Conservation (phyloP, 805 yeast species). For the Dipodascus albidus region DNA sequence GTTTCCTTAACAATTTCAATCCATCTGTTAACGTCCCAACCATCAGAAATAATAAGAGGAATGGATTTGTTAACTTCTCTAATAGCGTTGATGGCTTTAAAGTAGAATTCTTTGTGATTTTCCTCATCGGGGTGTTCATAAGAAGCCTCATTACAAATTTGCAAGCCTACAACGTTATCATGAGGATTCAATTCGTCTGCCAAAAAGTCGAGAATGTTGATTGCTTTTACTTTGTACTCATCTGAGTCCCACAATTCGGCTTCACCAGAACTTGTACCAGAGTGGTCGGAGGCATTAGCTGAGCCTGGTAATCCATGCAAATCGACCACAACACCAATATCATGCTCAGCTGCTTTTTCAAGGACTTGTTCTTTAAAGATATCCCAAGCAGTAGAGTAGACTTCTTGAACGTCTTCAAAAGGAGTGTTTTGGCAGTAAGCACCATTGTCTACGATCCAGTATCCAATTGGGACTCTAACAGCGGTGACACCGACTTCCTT, state of each 20-base stretch:
- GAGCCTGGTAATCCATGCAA: constrained; percentile 89
- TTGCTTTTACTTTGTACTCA: constrained; percentile 29
- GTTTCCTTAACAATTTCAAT: constrained; percentile 45
- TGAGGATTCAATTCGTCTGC: constrained; percentile 43
- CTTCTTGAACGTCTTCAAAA: constrained; percentile 40
- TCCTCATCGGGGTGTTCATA: constrained; percentile 32
- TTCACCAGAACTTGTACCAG: constrained; percentile 51
- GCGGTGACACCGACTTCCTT: constrained; percentile 57
- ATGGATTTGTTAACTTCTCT: constrained; percentile 41
- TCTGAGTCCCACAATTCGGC: constrained; percentile 54
- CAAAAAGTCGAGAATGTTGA: constrained; percentile 43
- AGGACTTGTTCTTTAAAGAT: constrained; percentile 41
- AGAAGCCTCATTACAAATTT: constrained; percentile 76
- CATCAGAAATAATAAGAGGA: constrained; percentile 80
- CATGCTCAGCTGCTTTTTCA: constrained; percentile 43
- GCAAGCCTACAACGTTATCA: constrained; percentile 73
- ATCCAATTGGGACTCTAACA: constrained; percentile 80
- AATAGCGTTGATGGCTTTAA: constrained; percentile 50
- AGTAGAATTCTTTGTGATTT: constrained; percentile 47
- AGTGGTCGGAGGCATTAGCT: constrained; percentile 77
- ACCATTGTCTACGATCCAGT: constrained; percentile 71
- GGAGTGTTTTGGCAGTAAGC: constrained; percentile 46
- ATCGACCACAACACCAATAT: constrained; percentile 71
- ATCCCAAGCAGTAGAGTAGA: constrained; percentile 69
- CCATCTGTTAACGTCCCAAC: constrained; percentile 86